These are phyloP conservation scores for Cicer judaicum DNA, from an alignment of 306 rosid genomes.

Conservation along the genomic window DNA sequence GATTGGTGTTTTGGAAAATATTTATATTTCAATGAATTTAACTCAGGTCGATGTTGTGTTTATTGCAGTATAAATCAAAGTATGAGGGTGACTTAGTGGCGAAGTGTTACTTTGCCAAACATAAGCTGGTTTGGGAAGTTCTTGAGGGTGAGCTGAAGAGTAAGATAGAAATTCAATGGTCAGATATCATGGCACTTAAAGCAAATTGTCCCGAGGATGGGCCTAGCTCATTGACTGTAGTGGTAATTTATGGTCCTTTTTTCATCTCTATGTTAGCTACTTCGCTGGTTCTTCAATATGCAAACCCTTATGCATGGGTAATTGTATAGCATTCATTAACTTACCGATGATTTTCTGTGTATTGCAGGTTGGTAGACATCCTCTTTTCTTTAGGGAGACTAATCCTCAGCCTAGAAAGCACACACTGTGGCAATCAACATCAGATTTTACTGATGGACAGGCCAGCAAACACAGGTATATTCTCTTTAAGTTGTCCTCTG, in stretches of 20 bases:
- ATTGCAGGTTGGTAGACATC: conserved; percentile 78
- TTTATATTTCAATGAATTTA: not conserved
- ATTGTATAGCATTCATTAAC: not conserved
- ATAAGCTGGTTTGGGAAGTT: conserved; percentile 96
- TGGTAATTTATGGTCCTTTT: conserved; percentile 58
- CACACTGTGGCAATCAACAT: conserved; percentile 86
- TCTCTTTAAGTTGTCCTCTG: conserved; percentile 26
- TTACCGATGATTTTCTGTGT: conserved; percentile 26
- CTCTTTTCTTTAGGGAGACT: conserved; percentile 88
- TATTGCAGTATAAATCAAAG: conserved; percentile 77
- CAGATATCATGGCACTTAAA: conserved; percentile 72
- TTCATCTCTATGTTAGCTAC: not conserved
- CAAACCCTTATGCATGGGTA: not conserved
- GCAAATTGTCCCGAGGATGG: conserved; percentile 81
- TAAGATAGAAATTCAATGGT: conserved; percentile 90
- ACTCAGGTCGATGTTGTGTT: conserved; percentile 10
- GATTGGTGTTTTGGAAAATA: not conserved
- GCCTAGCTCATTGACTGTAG: conserved; percentile 66
- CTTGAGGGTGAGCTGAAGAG: conserved; percentile 93
- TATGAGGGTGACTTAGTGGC: conserved; percentile 92
- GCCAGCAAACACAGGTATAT: conserved; percentile 69
- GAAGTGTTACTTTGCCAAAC: conserved; percentile 90
- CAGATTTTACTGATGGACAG: conserved; percentile 87
- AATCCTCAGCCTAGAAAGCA: conserved; percentile 96
- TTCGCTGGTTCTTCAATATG: not conserved